phyloP scores from a whole-genome alignment of 2,329 filamentous ascomycete genomes.

The Grosmannia clavigera region DNA sequence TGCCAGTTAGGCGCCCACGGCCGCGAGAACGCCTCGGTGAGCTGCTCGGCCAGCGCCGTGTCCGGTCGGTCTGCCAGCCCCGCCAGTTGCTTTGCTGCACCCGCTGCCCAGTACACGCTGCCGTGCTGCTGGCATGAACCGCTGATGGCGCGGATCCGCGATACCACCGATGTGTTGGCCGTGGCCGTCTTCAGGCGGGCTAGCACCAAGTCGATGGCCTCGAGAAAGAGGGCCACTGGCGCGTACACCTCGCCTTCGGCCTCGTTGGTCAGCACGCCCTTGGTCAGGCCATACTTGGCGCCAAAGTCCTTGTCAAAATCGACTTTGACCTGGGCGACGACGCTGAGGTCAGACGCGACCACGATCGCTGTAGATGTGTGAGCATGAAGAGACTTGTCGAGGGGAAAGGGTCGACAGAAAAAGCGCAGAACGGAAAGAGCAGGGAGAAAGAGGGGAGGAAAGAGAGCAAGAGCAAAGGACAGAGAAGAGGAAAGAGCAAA shows the following conservation, averaged over 20 bases:
- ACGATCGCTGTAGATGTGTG: slow-evolving; percentile 50
- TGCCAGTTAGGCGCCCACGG: slow-evolving; percentile 95
- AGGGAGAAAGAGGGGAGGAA: background rate
- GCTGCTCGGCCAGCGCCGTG: slow-evolving; percentile 58
- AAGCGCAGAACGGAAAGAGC: background rate
- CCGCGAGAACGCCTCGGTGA: slow-evolving; percentile 58
- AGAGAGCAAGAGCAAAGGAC: background rate
- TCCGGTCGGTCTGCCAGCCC: slow-evolving; percentile 33
- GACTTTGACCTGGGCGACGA: slow-evolving; percentile 76
- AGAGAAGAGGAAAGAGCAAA: background rate
- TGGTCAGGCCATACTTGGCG: slow-evolving; percentile 63
- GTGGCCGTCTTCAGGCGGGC: slow-evolving; percentile 55
- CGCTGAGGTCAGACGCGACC: slow-evolving; percentile 69
- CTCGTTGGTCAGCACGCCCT: slow-evolving; percentile 77
- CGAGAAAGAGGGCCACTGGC: slow-evolving; percentile 87
- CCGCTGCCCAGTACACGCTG: slow-evolving; percentile 79
- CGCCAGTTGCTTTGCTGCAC: slow-evolving; percentile 53
- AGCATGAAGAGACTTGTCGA: background rate
- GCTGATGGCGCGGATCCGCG: slow-evolving; percentile 66
- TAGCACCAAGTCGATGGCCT: slow-evolving; percentile 80
- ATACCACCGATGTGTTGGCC: slow-evolving; percentile 45
- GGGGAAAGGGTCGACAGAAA: background rate
- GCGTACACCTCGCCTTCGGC: slow-evolving; percentile 81
- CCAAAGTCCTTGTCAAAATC: slow-evolving; percentile 83
- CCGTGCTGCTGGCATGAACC: slow-evolving; percentile 96